Conservation (phyloP, 345 rosid genomes). For the Adansonia digitata region DNA sequence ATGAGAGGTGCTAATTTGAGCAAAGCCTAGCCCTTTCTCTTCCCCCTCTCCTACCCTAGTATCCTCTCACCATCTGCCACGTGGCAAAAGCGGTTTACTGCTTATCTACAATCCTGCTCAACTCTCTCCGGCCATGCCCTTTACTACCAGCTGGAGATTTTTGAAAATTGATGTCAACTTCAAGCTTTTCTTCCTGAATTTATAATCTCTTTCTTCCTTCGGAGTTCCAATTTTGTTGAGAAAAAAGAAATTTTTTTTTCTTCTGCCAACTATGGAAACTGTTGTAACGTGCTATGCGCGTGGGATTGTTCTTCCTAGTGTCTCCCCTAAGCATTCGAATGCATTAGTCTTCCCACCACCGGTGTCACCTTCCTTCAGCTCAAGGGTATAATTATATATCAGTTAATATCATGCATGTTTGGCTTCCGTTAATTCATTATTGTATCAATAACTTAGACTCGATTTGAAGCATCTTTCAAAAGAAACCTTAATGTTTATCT, state of each 20-base stretch:
- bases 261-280: constrained; percentile 53
- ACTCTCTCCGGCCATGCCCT: not conserved
- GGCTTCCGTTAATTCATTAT: not conserved
- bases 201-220: not conserved
- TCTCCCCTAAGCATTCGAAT: constrained; percentile 69
- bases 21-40: too few relatives aligned
- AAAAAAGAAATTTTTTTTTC: not conserved
- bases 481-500: too few relatives aligned
- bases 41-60: constrained; percentile 19
- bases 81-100: constrained; percentile 29
- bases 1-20: constrained; percentile 30
- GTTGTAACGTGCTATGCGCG: constrained; percentile 59
- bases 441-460: too few relatives aligned
- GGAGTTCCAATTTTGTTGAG: not conserved
- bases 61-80: too few relatives aligned
- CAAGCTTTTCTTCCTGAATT: too few relatives aligned
- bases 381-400: constrained; percentile 42
- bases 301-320: constrained; percentile 55
- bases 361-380: constrained; percentile 49
- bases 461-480: too few relatives aligned
- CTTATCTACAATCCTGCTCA: constrained; percentile 34
- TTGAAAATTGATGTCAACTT: not conserved
- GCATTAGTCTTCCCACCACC: constrained; percentile 51
- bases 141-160: constrained; percentile 2
- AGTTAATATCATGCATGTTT: not conserved